Evolutionary conservation across 1,284 basidiomycete species (phyloP).

Genomic region (Wallemia mellicola): DNA sequence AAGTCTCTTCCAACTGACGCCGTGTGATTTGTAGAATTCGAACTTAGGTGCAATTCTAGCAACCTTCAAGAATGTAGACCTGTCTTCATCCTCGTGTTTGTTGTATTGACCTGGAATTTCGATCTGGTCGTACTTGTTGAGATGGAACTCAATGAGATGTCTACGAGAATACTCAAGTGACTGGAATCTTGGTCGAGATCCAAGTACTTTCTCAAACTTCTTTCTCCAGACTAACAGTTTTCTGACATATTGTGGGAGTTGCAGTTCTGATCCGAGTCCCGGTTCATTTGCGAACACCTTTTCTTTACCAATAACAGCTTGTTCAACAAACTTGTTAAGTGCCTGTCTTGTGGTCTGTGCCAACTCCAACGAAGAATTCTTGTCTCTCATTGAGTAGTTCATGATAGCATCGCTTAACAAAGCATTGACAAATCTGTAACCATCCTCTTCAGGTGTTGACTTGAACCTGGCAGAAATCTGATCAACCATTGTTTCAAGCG

Average conservation of each 20-base stretch:
- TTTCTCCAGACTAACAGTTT: constrained; percentile 80
- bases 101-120: constrained; percentile 97
- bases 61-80: constrained; percentile 72
- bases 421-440: constrained; percentile 69
- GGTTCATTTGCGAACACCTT: background rate
- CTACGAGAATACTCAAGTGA: constrained; percentile 73
- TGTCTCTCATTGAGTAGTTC: constrained; percentile 41
- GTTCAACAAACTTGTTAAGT: background rate
- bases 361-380: constrained; percentile 19
- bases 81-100: constrained; percentile 65
- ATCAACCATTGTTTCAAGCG: constrained; percentile 91
- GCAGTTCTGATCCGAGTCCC: background rate
- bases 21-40: constrained; percentile 55
- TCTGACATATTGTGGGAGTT: constrained; percentile 46
- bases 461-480: constrained; percentile 83
- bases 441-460: constrained; percentile 68
- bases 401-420: constrained; percentile 34
- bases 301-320: background rate
- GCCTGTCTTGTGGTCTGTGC: background rate
- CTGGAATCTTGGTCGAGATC: constrained; percentile 50
- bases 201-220: constrained; percentile 58
- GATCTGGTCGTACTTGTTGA: constrained; percentile 90
- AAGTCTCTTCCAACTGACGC: constrained; percentile 66
- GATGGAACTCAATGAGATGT: constrained; percentile 91
- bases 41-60: constrained; percentile 70